Conservation (phyloP, 768 basidiomycete genomes). For the Tubosaeta sp. region DNA sequence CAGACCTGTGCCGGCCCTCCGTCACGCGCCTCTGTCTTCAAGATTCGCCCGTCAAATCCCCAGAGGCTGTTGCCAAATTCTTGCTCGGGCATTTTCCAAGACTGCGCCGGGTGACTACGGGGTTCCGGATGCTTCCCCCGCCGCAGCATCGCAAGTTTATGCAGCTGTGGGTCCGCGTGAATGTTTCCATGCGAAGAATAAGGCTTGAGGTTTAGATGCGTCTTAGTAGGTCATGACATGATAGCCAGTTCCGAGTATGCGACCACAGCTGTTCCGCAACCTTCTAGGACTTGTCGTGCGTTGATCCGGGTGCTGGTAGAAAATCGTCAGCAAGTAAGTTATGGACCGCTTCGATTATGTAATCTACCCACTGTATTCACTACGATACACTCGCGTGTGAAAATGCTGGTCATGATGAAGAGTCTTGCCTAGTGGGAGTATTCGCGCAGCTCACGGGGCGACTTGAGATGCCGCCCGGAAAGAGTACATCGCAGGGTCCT, state of each 20-base stretch:
- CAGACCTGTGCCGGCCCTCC: background rate
- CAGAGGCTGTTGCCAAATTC: background rate
- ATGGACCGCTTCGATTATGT: no score
- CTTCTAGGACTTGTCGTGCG: background rate
- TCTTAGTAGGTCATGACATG: background rate
- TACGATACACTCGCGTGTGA: no score
- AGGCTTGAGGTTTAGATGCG: background rate
- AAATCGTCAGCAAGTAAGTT: background rate
- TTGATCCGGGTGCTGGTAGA: background rate
- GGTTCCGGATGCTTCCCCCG: background rate
- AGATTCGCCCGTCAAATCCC: background rate
- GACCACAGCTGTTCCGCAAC: background rate
- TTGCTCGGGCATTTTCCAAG: background rate
- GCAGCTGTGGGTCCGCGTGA: background rate
- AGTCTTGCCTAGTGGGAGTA: no score
- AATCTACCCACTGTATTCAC: no score
- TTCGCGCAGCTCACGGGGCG: conserved; percentile 1
- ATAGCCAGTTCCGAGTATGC: background rate
- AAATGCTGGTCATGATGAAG: no score
- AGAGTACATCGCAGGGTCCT: conserved; percentile 15
- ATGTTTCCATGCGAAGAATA: background rate
- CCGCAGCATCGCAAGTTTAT: background rate
- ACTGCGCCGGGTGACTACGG: background rate
- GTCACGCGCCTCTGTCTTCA: background rate
- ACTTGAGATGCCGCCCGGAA: conserved; percentile 26